Evolutionary conservation across 1,284 basidiomycete genomes (phyloP).

Genomic region (Apiotrichum veenhuisii): DNA sequence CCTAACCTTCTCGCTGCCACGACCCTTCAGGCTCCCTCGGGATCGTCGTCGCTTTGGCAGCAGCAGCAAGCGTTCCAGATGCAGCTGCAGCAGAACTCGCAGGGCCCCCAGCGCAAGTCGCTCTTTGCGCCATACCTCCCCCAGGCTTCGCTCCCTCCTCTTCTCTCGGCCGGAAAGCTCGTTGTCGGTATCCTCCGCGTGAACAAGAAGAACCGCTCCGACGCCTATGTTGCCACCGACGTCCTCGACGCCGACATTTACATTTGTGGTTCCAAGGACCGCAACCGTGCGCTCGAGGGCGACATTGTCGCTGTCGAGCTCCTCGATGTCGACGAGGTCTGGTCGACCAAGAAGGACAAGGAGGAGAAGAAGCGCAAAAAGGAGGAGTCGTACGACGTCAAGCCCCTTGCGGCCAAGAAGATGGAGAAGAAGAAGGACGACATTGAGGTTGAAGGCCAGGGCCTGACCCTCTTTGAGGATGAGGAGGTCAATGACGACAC

Average conservation of each 20-base stretch:
- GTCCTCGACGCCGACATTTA: conserved; percentile 98
- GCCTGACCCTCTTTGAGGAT: conserved; percentile 91
- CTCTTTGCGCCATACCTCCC: conserved; percentile 98
- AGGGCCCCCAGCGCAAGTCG: conserved; percentile 91
- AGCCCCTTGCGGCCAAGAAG: conserved; percentile 70
- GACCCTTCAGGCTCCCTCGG: conserved; percentile 61
- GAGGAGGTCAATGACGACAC: conserved; percentile 97
- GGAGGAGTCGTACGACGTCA: conserved; percentile 85
- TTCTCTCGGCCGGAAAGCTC: conserved; percentile 95
- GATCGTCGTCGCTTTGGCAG: conserved; percentile 60
- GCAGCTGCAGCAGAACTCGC: conserved; percentile 79
- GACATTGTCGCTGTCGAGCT: conserved; percentile 99
- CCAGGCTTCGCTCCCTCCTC: conserved; percentile 91
- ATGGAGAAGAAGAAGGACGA: conserved; percentile 99
- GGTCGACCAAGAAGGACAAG: conserved; percentile 99
- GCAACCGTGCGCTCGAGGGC: conserved; percentile 96
- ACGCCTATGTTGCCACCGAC: conserved; percentile 99
- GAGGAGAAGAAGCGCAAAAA: conserved; percentile 99
- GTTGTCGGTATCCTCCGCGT: conserved; percentile 96
- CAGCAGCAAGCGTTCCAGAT: conserved; percentile 74
- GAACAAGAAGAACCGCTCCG: conserved; percentile 98
- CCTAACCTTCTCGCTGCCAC: conserved; percentile 93
- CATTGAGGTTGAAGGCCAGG: conserved; percentile 98
- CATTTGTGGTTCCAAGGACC: conserved; percentile 96
- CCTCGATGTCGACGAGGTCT: conserved; percentile 95